These are phyloP conservation scores for Gossypium rotundifolium DNA, from an alignment of 345 rosid species.

Conservation along the genomic window DNA sequence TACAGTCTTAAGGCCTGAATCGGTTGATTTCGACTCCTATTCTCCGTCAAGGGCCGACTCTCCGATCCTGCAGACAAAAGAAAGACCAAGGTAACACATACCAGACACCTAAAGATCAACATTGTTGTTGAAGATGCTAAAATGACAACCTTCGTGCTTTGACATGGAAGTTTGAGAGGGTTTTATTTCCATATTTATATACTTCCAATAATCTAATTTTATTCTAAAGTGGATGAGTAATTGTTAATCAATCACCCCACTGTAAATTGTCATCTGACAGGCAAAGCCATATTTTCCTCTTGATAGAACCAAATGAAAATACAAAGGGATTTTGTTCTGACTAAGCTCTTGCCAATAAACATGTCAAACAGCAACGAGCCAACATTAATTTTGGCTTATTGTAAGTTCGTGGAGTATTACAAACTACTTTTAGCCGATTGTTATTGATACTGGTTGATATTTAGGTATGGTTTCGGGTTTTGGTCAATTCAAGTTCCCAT, in stretches of 20 bases:
- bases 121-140: background rate
- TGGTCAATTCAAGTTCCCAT: too few species aligned
- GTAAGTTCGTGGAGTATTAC: background rate
- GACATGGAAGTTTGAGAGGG: background rate
- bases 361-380: background rate
- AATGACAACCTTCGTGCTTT: background rate
- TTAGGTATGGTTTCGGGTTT: too few species aligned
- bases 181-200: background rate
- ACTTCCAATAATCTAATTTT: background rate
- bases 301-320: background rate
- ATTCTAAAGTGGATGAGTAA: background rate
- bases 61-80: slow-evolving; percentile 10
- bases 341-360: background rate
- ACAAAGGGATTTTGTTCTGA: background rate
- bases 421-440: too few species aligned
- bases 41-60: slow-evolving; percentile 14
- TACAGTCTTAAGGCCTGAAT: slow-evolving; percentile 7
- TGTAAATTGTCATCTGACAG: slow-evolving; percentile 4
- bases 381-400: background rate
- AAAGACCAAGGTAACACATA: slow-evolving; percentile 7
- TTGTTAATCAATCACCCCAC: too few species aligned
- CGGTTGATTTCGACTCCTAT: slow-evolving; percentile 14
- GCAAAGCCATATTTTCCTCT: background rate
- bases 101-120: background rate
- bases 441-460: too few species aligned